phyloP scores from a whole-genome alignment of 179 eudicot genomes.

The Heliamphora pulchella region DNA sequence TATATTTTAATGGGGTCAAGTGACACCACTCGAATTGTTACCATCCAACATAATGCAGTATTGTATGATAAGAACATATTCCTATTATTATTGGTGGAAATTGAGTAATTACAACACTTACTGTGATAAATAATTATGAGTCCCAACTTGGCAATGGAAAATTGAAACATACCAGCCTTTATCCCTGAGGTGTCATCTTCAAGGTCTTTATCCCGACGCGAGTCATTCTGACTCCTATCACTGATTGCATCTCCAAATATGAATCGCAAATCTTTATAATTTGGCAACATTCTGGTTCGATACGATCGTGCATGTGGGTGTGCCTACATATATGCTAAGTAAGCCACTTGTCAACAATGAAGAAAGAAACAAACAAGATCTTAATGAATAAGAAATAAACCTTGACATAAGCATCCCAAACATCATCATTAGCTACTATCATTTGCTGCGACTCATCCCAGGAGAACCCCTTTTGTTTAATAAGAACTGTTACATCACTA shows the following conservation, averaged over 20 bases:
- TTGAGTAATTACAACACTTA: not conserved
- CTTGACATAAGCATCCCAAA: conserved; percentile 34
- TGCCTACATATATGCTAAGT: conserved; percentile 19
- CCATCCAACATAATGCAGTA: conserved; percentile 5
- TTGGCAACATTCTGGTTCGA: conserved; percentile 22
- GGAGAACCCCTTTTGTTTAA: conserved; percentile 28
- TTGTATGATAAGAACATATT: not conserved
- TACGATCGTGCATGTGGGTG: conserved; percentile 29
- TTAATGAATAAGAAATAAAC: conserved; percentile 16
- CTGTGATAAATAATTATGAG: not conserved
- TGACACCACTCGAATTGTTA: not conserved
- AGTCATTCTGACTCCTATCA: conserved; percentile 15
- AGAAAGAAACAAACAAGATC: not conserved
- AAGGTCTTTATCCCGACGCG: conserved; percentile 17
- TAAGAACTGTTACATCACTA: conserved; percentile 22
- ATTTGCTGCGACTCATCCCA: conserved; percentile 29
- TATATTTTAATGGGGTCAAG: too few relatives aligned
- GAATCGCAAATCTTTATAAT: conserved; percentile 23
- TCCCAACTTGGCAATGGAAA: conserved; percentile 6
- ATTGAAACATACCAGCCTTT: conserved; percentile 25
- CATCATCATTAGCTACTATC: conserved; percentile 28
- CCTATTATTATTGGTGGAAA: not conserved
- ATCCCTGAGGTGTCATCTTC: conserved; percentile 17
- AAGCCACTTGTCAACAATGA: conserved; percentile 1
- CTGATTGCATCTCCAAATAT: conserved; percentile 23